These are phyloP conservation scores for Ceratocystiopsis sp. DNA, from an alignment of 2,329 filamentous ascomycete genomes.

Conservation along the genomic window DNA sequence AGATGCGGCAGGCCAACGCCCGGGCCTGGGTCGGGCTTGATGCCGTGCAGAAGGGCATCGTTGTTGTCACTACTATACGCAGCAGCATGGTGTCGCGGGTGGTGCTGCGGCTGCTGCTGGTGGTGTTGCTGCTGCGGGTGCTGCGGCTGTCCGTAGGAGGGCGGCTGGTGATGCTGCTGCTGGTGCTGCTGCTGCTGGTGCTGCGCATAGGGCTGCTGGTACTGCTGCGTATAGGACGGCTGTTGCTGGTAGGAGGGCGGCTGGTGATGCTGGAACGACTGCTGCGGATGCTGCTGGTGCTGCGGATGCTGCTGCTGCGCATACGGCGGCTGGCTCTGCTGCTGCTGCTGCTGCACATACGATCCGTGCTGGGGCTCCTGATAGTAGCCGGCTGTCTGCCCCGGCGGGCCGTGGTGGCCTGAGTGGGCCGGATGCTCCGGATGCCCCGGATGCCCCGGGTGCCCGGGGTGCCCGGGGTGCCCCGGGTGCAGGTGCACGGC, in stretches of 20 bases:
- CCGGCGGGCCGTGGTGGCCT: too few species aligned
- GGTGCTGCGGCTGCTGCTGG: slow-evolving; percentile 2
- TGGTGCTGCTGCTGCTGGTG: slow-evolving; percentile 3
- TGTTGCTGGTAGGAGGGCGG: neutral
- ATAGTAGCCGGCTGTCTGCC: too few species aligned
- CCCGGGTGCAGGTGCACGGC: too few species aligned
- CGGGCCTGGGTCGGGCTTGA: neutral
- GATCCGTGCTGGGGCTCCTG: too few species aligned
- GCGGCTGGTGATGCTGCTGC: slow-evolving; percentile 1
- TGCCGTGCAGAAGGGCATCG: neutral
- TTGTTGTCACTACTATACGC: neutral
- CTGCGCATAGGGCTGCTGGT: neutral
- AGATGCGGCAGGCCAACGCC: neutral
- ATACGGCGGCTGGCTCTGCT: neutral
- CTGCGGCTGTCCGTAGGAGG: neutral
- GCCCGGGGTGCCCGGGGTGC: too few species aligned
- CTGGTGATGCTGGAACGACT: neutral
- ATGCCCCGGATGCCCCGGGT: too few species aligned
- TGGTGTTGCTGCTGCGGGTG: slow-evolving; percentile 2
- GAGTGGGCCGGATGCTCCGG: too few species aligned
- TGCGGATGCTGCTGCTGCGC: neutral
- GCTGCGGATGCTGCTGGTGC: neutral
- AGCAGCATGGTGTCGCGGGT: slow-evolving; percentile 1
- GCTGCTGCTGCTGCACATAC: neutral
- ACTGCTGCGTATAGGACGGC: neutral